Conservation (phyloP, 2,329 filamentous ascomycete genomes). For the Calonectria pseudoreteaudii region DNA sequence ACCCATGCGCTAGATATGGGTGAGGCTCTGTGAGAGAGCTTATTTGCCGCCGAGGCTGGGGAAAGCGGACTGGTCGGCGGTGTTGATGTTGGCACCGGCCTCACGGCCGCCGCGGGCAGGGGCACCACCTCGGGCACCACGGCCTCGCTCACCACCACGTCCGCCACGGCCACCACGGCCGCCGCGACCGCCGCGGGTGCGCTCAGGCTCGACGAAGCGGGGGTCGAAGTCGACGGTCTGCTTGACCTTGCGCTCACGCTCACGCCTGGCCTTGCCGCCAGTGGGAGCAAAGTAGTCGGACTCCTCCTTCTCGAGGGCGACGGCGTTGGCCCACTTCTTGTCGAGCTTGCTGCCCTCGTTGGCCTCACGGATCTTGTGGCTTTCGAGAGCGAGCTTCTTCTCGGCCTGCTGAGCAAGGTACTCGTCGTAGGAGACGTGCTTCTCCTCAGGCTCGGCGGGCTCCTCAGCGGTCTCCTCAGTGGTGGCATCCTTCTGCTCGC, state of each 20-base stretch:
- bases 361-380: conserved; percentile 82
- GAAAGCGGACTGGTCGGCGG: conserved; percentile 69
- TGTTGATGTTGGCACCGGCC: conserved; percentile 61
- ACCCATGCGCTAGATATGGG: conserved; percentile 38
- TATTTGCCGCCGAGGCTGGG: conserved; percentile 70
- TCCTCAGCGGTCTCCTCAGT: conserved; percentile 62
- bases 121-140: conserved; percentile 28
- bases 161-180: conserved; percentile 60
- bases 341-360: conserved; percentile 90
- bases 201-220: conserved; percentile 79
- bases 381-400: conserved; percentile 80
- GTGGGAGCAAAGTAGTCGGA: conserved; percentile 83
- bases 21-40: conserved; percentile 37
- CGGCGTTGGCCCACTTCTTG: conserved; percentile 94
- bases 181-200: conserved; percentile 60
- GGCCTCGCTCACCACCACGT: conserved; percentile 52
- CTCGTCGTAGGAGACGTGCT: conserved; percentile 88
- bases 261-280: conserved; percentile 82
- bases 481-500: conserved; percentile 80
- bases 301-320: conserved; percentile 75
- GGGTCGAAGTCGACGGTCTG: conserved; percentile 89
- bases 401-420: conserved; percentile 80
- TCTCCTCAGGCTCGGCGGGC: conserved; percentile 79
- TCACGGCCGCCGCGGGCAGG: conserved; percentile 42
- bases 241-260: conserved; percentile 94